These are phyloP conservation scores for Trichosporon ovoides DNA, from an alignment of 1,284 basidiomycete species.

Conservation along the genomic window DNA sequence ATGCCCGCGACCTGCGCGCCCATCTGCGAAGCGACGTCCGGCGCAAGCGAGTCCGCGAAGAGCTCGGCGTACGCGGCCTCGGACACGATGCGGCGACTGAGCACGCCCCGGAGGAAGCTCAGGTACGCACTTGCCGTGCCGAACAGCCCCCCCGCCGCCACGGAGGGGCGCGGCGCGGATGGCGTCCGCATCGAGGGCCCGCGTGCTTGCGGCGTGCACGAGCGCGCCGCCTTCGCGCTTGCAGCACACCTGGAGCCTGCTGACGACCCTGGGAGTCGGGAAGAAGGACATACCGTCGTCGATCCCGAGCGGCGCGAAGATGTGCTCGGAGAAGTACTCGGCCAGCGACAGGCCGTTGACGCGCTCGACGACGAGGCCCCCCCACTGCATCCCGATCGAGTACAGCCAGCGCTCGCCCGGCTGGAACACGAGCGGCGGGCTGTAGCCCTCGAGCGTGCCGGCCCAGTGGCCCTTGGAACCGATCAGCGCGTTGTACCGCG, in stretches of 20 bases:
- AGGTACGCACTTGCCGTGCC: conserved; percentile 36
- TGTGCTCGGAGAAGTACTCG: conserved; percentile 27
- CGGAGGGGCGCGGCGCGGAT: too few relatives aligned
- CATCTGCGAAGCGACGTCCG: not conserved
- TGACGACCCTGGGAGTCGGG: too few relatives aligned
- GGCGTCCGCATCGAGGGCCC: too few relatives aligned
- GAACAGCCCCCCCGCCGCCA: too few relatives aligned
- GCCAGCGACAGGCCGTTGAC: conserved; percentile 31
- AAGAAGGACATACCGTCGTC: too few relatives aligned
- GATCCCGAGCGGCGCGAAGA: too few relatives aligned
- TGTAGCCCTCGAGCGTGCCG: conserved; percentile 15
- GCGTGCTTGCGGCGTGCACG: too few relatives aligned
- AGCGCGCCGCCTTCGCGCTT: too few relatives aligned
- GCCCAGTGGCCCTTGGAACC: conserved; percentile 22
- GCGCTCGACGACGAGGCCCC: conserved; percentile 35
- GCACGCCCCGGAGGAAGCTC: conserved; percentile 29
- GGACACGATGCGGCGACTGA: conserved; percentile 24
- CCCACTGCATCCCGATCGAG: conserved; percentile 41
- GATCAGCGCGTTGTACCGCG: conserved; percentile 16
- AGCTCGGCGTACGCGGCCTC: conserved; percentile 21
- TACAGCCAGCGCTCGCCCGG: conserved; percentile 35
- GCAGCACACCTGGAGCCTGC: too few relatives aligned
- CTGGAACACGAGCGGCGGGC: conserved; percentile 28
- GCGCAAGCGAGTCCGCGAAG: conserved; percentile 23
- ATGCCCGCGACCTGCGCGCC: not conserved